Percentiles rank a stretch among this genome's conserved stretches.
Evolutionary conservation across 306 rosid genomes (phyloP).

Genomic region (Prinsepia uniflora): DNA sequence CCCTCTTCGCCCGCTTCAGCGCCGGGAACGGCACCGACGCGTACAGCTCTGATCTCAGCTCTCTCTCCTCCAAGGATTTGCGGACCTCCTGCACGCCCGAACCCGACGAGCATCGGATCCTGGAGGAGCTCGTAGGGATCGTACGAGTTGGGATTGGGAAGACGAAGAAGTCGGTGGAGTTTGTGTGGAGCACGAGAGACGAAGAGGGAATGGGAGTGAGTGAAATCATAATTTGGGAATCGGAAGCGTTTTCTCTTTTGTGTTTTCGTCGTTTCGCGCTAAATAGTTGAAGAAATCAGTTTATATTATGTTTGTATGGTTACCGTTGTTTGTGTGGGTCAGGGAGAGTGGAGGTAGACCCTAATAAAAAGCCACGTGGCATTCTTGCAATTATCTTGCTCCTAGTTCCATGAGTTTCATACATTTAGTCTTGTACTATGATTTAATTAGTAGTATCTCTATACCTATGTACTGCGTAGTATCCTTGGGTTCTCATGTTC

Average conservation of each 20-base stretch:
- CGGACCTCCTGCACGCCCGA: constrained; percentile 36
- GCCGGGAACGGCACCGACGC: constrained; percentile 43
- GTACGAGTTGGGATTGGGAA: not conserved
- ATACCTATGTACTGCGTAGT: too few relatives aligned
- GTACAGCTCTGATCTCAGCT: constrained; percentile 36
- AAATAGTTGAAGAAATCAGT: not conserved
- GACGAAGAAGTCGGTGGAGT: not conserved
- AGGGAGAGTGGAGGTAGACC: constrained; percentile 17
- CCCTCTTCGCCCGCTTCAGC: constrained; percentile 59
- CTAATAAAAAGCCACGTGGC: not conserved
- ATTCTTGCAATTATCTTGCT: not conserved
- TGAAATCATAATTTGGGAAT: constrained; percentile 34
- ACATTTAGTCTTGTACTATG: too few relatives aligned
- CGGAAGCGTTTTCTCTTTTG: not conserved
- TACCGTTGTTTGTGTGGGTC: constrained; percentile 20
- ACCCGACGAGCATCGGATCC: constrained; percentile 46
- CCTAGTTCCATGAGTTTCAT: too few relatives aligned
- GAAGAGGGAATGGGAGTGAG: constrained; percentile 16
- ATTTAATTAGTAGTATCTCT: too few relatives aligned
- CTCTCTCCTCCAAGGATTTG: constrained; percentile 16
- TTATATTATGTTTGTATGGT: constrained; percentile 23
- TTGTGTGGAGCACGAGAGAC: constrained; percentile 1
- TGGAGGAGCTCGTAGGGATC: constrained; percentile 4
- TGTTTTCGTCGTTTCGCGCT: constrained; percentile 13
- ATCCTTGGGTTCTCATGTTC: too few relatives aligned